Base-by-base conservation (phyloP, 2,329 filamentous ascomycete genomes). In the Sphaerulina musiva region DNA sequence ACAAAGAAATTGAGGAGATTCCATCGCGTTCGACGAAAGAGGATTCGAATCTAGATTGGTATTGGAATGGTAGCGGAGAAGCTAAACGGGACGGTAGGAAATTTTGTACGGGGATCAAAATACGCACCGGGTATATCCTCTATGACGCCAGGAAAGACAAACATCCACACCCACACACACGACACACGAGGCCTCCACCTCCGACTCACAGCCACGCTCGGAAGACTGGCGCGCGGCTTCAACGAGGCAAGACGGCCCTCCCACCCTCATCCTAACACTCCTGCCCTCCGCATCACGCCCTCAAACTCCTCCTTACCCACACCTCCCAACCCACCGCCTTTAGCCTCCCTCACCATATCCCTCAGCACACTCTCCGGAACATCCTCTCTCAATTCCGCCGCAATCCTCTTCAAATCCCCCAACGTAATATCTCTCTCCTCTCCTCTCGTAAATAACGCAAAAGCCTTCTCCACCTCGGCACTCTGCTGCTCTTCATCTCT, bases 301-400 rank as follows among this genome's bases (percentile, higher is more conserved):
- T 90, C 86, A 72, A 95, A 95, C 66, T 96, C 89, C 49, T 87
- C 84, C 66, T 84, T 76, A 40, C 77, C 81, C 8, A 95, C 92
- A 6, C 87, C 89, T 53, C 76, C 80, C 12, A 86, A 85, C 3
- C 79, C 82, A 1, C 88, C 89, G 2, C 87, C 88, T 70, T 95
- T 96, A 46, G 92, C 93, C 76, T 97, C 92, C 46, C 90, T 75
- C 54, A 98, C 86, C 93, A 98, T 98, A 74, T 96, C 90, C 73
- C 82, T 83, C 67, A 98, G 74, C 67, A 95, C 73, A 46, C 89
- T 85, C 65, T 97, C 93, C 55, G 82, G 81, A 23, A 95, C 84
- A 48, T 84, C 89, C 72, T 95, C 89, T 72, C 89, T 88, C 64
- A 98, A 73, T 64, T 89, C 81, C 62, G 81, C 83, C 41, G 91